These are phyloP conservation scores for Amoebophrya sp. DNA, from an alignment of 169 alveolate species.

Conservation along the genomic window DNA sequence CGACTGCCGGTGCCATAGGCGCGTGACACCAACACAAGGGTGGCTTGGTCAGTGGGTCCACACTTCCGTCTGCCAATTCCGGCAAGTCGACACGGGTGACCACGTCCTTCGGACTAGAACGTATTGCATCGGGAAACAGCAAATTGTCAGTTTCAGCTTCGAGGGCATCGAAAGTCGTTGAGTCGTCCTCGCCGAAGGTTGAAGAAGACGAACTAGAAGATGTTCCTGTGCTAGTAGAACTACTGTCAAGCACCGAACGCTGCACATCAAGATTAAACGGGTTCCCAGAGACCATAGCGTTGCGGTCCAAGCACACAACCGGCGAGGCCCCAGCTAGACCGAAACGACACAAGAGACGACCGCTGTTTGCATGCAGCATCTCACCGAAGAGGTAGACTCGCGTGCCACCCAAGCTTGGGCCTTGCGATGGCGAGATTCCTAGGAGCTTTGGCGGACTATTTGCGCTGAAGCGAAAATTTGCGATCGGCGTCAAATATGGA, in stretches of 20 bases:
- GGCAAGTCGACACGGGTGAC: neutral
- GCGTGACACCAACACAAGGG: constrained; percentile 7
- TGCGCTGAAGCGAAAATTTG: neutral
- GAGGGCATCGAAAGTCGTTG: neutral
- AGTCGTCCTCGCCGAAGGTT: neutral
- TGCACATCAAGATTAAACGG: neutral
- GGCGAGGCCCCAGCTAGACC: neutral
- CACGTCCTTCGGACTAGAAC: neutral
- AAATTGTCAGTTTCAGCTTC: neutral
- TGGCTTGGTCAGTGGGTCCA: neutral
- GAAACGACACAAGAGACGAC: neutral
- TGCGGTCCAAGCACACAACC: constrained; percentile 5
- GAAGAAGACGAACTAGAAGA: no score
- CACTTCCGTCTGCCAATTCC: neutral
- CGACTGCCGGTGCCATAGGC: neutral
- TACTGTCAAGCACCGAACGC: neutral
- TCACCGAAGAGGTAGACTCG: neutral
- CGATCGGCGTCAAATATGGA: neutral
- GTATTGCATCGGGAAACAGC: neutral
- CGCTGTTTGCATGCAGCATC: neutral
- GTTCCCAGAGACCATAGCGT: neutral
- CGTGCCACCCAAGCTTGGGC: neutral
- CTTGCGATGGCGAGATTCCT: neutral
- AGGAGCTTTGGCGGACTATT: neutral
- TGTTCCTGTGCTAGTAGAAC: neutral